Evolutionary conservation across 768 basidiomycete genomes (phyloP).

Genomic region (Rubroboletus satanas): DNA sequence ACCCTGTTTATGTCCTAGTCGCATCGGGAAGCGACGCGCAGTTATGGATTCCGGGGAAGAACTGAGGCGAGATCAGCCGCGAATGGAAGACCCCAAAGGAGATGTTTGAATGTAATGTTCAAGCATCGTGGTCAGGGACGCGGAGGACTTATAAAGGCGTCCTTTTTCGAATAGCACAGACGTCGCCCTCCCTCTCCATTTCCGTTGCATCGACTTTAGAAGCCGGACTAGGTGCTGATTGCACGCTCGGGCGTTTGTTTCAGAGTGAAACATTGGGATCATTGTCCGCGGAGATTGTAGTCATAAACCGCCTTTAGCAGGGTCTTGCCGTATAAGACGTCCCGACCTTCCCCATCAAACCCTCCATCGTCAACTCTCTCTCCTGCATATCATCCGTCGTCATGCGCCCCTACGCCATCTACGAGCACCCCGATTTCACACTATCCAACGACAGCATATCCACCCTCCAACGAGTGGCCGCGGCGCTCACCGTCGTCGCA

Average conservation of each 20-base stretch:
- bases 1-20: neutral
- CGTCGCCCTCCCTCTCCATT: neutral
- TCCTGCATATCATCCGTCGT: neutral
- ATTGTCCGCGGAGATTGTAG: conserved; percentile 12
- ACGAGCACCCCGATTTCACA: conserved; percentile 33
- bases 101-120: neutral
- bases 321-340: conserved; percentile 3
- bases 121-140: neutral
- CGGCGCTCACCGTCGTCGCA: conserved; percentile 28
- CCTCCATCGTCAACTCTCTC: neutral
- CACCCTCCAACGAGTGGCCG: conserved; percentile 24
- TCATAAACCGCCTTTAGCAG: neutral
- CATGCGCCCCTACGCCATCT: conserved; percentile 34
- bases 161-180: too few species aligned
- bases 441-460: conserved; percentile 24
- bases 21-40: neutral
- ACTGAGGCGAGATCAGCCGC: neutral
- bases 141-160: neutral
- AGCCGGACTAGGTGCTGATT: neutral
- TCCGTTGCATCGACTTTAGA: neutral
- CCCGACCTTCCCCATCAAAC: too few species aligned
- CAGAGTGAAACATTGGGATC: conserved; percentile 11
- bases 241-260: neutral
- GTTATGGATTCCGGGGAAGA: neutral
- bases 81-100: neutral